Percentiles rank a stretch among this genome's conserved stretches.
Conservation (phyloP, 176 grass and related monocot genomes). For the Aegilops tauschii region DNA sequence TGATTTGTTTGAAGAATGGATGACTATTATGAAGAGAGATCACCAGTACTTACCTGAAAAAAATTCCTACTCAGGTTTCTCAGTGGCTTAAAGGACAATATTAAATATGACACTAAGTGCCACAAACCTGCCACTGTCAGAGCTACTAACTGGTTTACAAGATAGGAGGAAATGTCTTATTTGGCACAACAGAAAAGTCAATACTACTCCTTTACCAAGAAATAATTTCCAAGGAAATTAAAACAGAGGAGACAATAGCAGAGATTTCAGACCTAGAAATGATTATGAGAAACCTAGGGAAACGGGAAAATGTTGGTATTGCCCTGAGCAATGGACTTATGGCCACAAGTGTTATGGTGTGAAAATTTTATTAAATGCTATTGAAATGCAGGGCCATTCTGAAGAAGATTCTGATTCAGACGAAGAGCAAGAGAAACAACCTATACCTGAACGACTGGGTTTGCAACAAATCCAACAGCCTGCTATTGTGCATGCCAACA, state of each 20-base stretch:
- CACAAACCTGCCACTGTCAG: not conserved
- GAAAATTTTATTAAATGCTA: not conserved
- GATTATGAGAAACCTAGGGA: not conserved
- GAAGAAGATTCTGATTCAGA: not conserved
- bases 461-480: no score
- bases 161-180: not conserved
- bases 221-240: no score
- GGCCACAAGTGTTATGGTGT: not conserved
- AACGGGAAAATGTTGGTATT: not conserved
- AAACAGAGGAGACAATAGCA: no score
- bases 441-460: no score
- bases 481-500: no score
- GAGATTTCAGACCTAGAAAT: not conserved
- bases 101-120: not conserved
- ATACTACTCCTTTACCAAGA: no score
- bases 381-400: not conserved
- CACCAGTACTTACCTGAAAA: not conserved
- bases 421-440: no score
- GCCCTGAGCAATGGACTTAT: not conserved
- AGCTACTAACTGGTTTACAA: not conserved
- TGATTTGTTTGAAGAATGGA: not conserved
- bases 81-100: not conserved
- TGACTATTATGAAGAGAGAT: not conserved
- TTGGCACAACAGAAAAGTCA: not conserved
- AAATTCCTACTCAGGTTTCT: not conserved